phyloP scores from a whole-genome alignment of 2,329 filamentous ascomycete species.

The Colletotrichum salicis region DNA sequence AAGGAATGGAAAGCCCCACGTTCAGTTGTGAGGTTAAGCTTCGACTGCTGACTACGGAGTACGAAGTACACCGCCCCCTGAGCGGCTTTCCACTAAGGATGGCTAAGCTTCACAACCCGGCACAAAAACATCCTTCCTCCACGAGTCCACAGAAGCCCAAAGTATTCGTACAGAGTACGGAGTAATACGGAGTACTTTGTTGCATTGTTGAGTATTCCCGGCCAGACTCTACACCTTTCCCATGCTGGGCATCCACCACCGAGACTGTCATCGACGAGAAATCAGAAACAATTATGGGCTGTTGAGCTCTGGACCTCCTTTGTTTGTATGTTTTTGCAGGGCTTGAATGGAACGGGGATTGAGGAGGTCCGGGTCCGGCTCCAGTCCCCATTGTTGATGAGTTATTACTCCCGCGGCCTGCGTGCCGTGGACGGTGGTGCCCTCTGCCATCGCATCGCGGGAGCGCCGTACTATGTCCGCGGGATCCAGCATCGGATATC shows the following conservation, averaged over 20 bases:
- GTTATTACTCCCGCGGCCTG: background rate
- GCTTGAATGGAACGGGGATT: background rate
- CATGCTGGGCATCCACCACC: background rate
- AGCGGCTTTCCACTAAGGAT: background rate
- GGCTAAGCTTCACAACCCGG: conserved; percentile 12
- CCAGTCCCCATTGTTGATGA: background rate
- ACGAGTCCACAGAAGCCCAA: background rate
- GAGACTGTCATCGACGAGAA: background rate
- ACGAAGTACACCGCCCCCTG: background rate
- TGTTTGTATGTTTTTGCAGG: conserved; percentile 1
- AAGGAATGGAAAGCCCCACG: background rate
- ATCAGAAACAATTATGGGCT: background rate
- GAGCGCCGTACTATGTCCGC: background rate
- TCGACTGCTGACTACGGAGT: conserved; percentile 3
- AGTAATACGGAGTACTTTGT: background rate
- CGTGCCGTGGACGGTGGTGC: background rate
- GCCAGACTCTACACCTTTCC: background rate
- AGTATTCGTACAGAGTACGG: background rate
- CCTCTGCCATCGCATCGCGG: background rate
- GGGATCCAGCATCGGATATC: background rate
- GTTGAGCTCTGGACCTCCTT: background rate
- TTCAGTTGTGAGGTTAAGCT: conserved; percentile 7
- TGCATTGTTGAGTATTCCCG: conserved; percentile 11
- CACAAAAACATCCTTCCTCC: background rate
- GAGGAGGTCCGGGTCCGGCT: background rate